Evolutionary conservation across 1,284 basidiomycete species (phyloP).

Genomic region (Cryptococcus amylolentus): DNA sequence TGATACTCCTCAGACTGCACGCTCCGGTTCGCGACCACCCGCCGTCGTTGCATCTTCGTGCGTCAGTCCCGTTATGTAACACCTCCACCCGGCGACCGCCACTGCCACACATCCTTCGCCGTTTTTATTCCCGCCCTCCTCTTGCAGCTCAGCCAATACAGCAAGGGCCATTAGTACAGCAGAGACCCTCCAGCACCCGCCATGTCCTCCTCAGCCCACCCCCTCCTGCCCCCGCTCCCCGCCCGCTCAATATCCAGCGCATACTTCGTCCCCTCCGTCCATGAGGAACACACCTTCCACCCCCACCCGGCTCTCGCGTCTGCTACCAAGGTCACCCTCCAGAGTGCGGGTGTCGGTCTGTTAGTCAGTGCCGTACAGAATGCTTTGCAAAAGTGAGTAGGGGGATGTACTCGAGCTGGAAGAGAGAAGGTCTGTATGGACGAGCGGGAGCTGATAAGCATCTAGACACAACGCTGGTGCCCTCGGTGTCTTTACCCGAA

Average conservation of each 20-base stretch:
- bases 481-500: conserved; percentile 76
- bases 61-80: no score
- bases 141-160: no score
- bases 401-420: background rate
- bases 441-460: background rate
- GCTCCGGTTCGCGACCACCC: no score
- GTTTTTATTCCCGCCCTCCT: no score
- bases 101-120: no score
- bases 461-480: conserved; percentile 73
- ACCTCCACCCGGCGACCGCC: no score
- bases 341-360: conserved; percentile 69
- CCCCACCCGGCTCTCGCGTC: conserved; percentile 34
- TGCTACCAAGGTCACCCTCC: conserved; percentile 62
- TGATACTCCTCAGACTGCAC: no score
- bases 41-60: no score
- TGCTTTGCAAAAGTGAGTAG: conserved; percentile 60
- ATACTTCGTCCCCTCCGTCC: conserved; percentile 38
- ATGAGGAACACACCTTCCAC: conserved; percentile 39
- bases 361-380: conserved; percentile 80
- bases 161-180: no score
- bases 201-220: conserved; percentile 28
- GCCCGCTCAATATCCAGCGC: conserved; percentile 17
- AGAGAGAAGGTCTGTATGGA: background rate
- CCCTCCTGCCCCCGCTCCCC: conserved; percentile 37
- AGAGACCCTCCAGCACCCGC: background rate